phyloP scores from a whole-genome alignment of 495 filamentous ascomycete species.

The Penicillium manginii region DNA sequence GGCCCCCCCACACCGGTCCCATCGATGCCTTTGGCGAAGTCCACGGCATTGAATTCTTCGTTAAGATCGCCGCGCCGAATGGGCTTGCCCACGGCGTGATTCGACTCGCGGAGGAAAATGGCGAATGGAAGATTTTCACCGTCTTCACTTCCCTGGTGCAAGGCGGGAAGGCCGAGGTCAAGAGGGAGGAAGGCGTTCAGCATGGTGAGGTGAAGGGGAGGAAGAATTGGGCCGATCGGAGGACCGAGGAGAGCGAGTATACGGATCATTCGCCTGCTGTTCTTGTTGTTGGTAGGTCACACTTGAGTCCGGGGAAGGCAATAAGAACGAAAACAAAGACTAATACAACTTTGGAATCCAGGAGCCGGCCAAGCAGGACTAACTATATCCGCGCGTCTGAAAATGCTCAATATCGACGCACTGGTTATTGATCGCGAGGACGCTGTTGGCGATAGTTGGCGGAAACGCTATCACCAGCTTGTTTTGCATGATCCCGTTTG shows the following conservation, averaged over 20 bases:
- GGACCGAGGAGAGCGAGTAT: slow-evolving; percentile 58
- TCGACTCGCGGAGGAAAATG: slow-evolving; percentile 52
- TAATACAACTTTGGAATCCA: no score
- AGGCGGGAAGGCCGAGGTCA: slow-evolving; percentile 42
- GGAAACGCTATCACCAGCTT: slow-evolving; percentile 62
- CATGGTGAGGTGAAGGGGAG: slow-evolving; percentile 52
- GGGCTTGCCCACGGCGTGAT: slow-evolving; percentile 61
- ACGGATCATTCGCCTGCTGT: slow-evolving; percentile 61
- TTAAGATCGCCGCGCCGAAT: slow-evolving; percentile 48
- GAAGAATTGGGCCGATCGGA: slow-evolving; percentile 69
- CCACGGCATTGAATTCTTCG: slow-evolving; percentile 55
- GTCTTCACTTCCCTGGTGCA: slow-evolving; percentile 59
- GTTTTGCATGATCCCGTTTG: slow-evolving; percentile 79
- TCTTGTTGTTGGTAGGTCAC: slow-evolving; percentile 68
- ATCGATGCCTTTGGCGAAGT: slow-evolving; percentile 57
- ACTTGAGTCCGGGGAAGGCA: no score
- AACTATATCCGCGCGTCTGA: slow-evolving; percentile 68
- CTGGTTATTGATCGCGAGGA: slow-evolving; percentile 70
- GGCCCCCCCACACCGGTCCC: slow-evolving; percentile 51
- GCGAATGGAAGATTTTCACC: slow-evolving; percentile 66
- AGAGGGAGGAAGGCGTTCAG: slow-evolving; percentile 51
- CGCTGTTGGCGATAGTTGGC: slow-evolving; percentile 77
- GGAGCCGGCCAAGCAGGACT: slow-evolving; percentile 59
- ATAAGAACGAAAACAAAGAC: no score
- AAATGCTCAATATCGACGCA: slow-evolving; percentile 66